Percentiles rank a stretch among this genome's conserved stretches.
Conservation (phyloP, 2,329 filamentous ascomycete species). For the Chaetothyriales sp. region DNA sequence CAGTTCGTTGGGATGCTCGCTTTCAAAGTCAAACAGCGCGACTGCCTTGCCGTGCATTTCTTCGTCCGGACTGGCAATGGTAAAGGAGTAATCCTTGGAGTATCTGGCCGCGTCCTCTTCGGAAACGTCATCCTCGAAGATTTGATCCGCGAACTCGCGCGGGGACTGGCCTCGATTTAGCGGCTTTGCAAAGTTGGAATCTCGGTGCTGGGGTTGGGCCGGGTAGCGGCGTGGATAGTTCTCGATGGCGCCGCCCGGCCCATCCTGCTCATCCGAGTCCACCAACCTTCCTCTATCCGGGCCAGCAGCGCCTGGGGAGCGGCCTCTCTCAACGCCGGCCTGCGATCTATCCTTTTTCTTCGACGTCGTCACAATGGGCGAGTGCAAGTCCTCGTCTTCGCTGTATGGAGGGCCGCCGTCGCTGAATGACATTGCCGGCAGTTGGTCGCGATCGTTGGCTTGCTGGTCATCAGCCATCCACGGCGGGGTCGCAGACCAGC, state of each 20-base stretch:
- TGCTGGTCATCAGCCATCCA: conserved; percentile 22
- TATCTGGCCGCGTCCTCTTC: conserved; percentile 50
- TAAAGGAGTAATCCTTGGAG: conserved; percentile 86
- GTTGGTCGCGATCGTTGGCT: conserved; percentile 46
- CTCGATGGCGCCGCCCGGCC: conserved; percentile 65
- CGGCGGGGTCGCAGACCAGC: conserved; percentile 40
- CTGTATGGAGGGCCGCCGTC: conserved; percentile 78
- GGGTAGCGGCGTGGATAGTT: conserved; percentile 49
- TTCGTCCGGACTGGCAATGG: conserved; percentile 86
- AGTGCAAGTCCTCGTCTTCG: conserved; percentile 89
- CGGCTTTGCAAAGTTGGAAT: conserved; percentile 42
- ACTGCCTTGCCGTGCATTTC: conserved; percentile 96
- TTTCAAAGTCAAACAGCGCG: conserved; percentile 84
- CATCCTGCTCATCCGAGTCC: conserved; percentile 53
- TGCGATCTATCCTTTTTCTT: conserved; percentile 68
- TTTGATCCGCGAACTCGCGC: conserved; percentile 1
- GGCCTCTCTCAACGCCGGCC: conserved; percentile 29
- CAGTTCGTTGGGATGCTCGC: conserved; percentile 93
- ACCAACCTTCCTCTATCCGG: conserved; percentile 54
- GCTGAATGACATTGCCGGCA: conserved; percentile 70
- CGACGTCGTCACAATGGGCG: conserved; percentile 70
- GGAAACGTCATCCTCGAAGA: conserved; percentile 3
- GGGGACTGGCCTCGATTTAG: conserved; percentile 21
- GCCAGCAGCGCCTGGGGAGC: conserved; percentile 38
- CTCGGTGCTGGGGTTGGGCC: conserved; percentile 38